Evolutionary conservation across 2,329 filamentous ascomycete genomes (phyloP).

Genomic region (Orbilia oligospora): DNA sequence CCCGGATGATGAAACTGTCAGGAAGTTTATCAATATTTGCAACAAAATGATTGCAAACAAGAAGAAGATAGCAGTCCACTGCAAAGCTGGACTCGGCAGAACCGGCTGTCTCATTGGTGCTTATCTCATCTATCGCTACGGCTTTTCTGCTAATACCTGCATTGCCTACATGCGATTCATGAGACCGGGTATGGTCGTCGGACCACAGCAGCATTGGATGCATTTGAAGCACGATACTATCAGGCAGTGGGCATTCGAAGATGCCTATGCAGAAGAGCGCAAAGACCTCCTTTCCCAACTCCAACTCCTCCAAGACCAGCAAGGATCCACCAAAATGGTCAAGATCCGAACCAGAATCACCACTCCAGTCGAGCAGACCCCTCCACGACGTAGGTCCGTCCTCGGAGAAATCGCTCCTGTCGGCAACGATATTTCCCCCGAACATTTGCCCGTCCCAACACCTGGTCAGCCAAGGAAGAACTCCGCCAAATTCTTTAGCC

Average conservation of each 20-base stretch:
- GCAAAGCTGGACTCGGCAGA: slow-evolving; percentile 95
- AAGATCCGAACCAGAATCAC: slow-evolving; percentile 66
- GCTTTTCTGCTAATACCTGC: slow-evolving; percentile 96
- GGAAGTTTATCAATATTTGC: slow-evolving; percentile 93
- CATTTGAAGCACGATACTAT: slow-evolving; percentile 97
- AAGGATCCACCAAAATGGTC: slow-evolving; percentile 70
- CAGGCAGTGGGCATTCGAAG: slow-evolving; percentile 95
- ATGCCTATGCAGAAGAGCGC: slow-evolving; percentile 72
- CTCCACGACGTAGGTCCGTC: slow-evolving; percentile 79
- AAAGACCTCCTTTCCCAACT: slow-evolving; percentile 84
- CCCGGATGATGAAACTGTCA: slow-evolving; percentile 87
- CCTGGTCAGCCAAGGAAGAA: slow-evolving; percentile 96
- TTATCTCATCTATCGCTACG: slow-evolving; percentile 96
- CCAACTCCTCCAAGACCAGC: slow-evolving; percentile 66
- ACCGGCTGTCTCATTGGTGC: slow-evolving; percentile 97
- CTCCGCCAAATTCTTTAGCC: slow-evolving; percentile 60
- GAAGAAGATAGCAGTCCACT: slow-evolving; percentile 96
- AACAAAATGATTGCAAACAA: slow-evolving; percentile 93
- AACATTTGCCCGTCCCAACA: slow-evolving; percentile 93
- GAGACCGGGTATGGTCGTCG: slow-evolving; percentile 98
- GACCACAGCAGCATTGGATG: slow-evolving; percentile 98
- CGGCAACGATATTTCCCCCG: slow-evolving; percentile 80
- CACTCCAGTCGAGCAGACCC: slow-evolving; percentile 65
- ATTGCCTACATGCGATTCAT: slow-evolving; percentile 99
- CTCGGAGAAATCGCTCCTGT: slow-evolving; percentile 86